Conservation (phyloP, 345 rosid genomes). For the Bruguiera gymnorhiza region DNA sequence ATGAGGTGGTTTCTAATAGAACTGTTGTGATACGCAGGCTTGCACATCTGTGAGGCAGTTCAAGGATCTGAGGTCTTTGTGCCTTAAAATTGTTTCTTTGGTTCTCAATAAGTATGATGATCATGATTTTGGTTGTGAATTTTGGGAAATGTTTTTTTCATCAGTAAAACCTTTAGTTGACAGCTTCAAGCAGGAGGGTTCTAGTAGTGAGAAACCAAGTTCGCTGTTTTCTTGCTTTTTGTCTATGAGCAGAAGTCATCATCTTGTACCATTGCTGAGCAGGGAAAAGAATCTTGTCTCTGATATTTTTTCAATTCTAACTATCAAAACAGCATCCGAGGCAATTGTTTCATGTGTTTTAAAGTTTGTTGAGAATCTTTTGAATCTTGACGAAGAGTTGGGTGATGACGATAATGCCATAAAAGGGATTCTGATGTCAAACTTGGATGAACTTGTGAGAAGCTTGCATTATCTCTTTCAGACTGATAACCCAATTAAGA, state of each 20-base stretch:
- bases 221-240: slow-evolving; percentile 82
- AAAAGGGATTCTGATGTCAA: slow-evolving; percentile 45
- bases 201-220: slow-evolving; percentile 93
- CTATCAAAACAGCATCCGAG: slow-evolving; percentile 68
- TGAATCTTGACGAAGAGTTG: slow-evolving; percentile 60
- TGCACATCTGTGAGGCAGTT: slow-evolving; percentile 46
- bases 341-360: slow-evolving; percentile 66
- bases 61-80: slow-evolving; percentile 76
- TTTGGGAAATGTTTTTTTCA: slow-evolving; percentile 82
- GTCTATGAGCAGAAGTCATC: slow-evolving; percentile 82
- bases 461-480: slow-evolving; percentile 66
- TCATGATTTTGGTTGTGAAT: slow-evolving; percentile 64
- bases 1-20: slow-evolving; percentile 3
- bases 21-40: slow-evolving; percentile 43
- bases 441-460: slow-evolving; percentile 54
- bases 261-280: slow-evolving; percentile 52
- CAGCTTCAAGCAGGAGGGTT: slow-evolving; percentile 82
- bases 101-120: slow-evolving; percentile 77
- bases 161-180: slow-evolving; percentile 66
- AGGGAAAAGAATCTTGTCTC: slow-evolving; percentile 70
- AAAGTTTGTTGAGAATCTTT: slow-evolving; percentile 72
- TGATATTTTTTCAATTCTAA: slow-evolving; percentile 75
- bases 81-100: slow-evolving; percentile 65
- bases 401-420: slow-evolving; percentile 43
- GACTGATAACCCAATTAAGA: slow-evolving; percentile 48